Conservation (phyloP, 2,329 filamentous ascomycete genomes). For the Beauveria asiatica region DNA sequence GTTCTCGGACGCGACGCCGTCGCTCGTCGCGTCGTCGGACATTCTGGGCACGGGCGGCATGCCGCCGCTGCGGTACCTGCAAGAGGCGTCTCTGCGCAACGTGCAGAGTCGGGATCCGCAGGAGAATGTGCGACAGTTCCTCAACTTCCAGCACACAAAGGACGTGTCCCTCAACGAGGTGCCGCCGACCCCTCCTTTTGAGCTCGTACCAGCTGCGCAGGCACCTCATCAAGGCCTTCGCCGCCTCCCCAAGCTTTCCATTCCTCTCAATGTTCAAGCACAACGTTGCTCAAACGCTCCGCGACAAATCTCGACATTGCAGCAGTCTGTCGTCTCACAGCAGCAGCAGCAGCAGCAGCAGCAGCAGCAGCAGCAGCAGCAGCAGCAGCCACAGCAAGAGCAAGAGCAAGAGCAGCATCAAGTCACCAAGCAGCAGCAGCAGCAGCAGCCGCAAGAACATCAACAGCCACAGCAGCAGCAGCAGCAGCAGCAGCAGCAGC, state of each 20-base stretch:
- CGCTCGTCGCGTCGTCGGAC: conserved; percentile 85
- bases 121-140: conserved; percentile 87
- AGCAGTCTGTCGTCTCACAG: conserved; percentile 14
- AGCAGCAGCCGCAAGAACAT: background rate
- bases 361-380: conserved; percentile 7
- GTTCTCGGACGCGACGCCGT: conserved; percentile 67
- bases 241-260: conserved; percentile 53
- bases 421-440: background rate
- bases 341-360: conserved; percentile 16
- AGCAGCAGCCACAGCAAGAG: conserved; percentile 10
- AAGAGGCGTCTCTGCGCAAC: conserved; percentile 62
- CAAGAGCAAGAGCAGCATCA: background rate
- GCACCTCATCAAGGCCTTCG: conserved; percentile 44
- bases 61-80: conserved; percentile 59
- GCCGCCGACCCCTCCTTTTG: conserved; percentile 62
- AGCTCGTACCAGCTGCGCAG: conserved; percentile 42
- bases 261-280: conserved; percentile 35
- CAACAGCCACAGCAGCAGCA: conserved; percentile 1
- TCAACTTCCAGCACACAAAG: conserved; percentile 65
- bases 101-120: conserved; percentile 71
- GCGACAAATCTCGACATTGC: conserved; percentile 19
- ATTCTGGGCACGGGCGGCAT: conserved; percentile 63
- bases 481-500: background rate
- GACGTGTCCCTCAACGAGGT: conserved; percentile 40
- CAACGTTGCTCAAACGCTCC: conserved; percentile 19